A percentile compares a stretch with the other conserved stretches of the same genome.
These are phyloP conservation scores for Echinosophora koreensis DNA, from an alignment of 306 rosid genomes.

Conservation along the genomic window DNA sequence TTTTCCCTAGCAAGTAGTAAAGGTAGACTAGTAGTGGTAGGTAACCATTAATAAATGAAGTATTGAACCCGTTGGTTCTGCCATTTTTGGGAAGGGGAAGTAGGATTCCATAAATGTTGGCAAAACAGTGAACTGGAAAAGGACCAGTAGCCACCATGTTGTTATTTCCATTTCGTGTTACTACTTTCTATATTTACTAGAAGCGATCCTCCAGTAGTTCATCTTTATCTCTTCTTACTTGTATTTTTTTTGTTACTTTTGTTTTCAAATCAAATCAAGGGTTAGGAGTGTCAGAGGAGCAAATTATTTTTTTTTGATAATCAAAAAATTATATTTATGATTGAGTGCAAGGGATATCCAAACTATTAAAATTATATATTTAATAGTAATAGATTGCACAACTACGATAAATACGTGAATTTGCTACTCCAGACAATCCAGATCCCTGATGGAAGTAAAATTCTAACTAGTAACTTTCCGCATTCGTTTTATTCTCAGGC, in stretches of 20 bases:
- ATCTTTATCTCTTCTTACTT: no score
- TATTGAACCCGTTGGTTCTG: background rate
- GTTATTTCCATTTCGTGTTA: background rate
- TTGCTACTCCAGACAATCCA: no score
- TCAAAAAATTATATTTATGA: no score
- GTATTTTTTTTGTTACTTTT: no score
- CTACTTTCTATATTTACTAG: slow-evolving; percentile 18
- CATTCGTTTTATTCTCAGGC: slow-evolving; percentile 1
- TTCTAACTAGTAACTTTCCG: background rate
- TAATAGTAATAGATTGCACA: no score
- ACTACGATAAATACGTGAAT: no score
- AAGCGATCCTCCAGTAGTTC: background rate
- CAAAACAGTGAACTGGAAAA: background rate
- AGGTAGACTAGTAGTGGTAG: background rate
- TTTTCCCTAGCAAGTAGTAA: background rate
- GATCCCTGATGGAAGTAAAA: no score
- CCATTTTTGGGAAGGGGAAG: slow-evolving; percentile 14
- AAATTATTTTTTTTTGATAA: no score
- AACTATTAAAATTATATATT: no score
- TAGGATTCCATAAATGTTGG: background rate
- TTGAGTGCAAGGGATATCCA: no score
- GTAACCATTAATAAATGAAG: background rate
- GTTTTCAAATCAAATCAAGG: no score
- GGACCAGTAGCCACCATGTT: background rate
- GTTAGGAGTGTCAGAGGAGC: no score